Conservation (phyloP, 768 basidiomycete species). For the Leccinum rimulosum region DNA sequence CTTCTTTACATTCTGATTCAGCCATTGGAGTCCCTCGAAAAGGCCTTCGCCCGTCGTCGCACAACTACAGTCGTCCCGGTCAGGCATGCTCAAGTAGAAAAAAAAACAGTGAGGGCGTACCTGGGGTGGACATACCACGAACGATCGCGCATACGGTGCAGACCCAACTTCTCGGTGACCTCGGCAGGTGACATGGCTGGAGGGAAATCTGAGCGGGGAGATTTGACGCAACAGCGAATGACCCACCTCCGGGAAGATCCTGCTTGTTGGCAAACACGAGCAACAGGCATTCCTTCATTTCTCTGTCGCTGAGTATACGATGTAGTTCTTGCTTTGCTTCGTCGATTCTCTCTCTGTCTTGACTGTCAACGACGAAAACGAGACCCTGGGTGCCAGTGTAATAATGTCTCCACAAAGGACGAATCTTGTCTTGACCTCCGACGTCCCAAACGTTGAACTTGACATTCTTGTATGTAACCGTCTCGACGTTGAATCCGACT, state of each 20-base stretch:
- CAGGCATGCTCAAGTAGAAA: background rate
- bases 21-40: constrained; percentile 96
- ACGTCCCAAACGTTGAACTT: constrained; percentile 97
- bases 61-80: constrained; percentile 53
- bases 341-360: constrained; percentile 92
- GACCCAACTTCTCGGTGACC: constrained; percentile 93
- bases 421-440: constrained; percentile 99
- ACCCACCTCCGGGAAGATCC: constrained; percentile 91
- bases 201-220: constrained; percentile 1
- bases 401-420: constrained; percentile 98
- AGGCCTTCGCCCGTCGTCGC: constrained; percentile 96
- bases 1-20: constrained; percentile 96
- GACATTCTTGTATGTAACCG: constrained; percentile 98
- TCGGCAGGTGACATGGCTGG: constrained; percentile 97
- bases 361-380: constrained; percentile 97
- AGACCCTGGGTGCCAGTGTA: constrained; percentile 99
- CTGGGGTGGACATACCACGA: constrained; percentile 99
- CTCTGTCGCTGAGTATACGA: constrained; percentile 91
- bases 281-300: constrained; percentile 96
- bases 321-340: constrained; percentile 96
- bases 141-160: constrained; percentile 94
- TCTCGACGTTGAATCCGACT: constrained; percentile 99
- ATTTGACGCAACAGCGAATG: background rate
- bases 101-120: constrained; percentile 40
- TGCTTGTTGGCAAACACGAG: constrained; percentile 99